phyloP scores from a whole-genome alignment of 768 basidiomycete genomes.

The Rickenella mellea region DNA sequence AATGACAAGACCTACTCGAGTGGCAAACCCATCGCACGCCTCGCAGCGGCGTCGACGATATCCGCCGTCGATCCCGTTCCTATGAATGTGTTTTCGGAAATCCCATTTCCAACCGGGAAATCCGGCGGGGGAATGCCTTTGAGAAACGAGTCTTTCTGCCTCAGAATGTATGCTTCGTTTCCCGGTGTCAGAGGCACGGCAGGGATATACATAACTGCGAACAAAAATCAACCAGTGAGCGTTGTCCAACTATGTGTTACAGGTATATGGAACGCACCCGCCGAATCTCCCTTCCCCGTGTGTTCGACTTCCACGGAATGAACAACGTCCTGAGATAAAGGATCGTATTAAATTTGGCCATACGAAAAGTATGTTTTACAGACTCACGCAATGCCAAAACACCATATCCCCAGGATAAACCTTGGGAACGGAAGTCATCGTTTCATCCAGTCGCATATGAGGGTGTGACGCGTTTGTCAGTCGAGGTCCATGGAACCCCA shows the following conservation, averaged over 20 bases:
- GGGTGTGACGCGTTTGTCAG: conserved; percentile 54
- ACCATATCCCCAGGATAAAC: conserved; percentile 72
- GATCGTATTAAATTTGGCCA: not conserved
- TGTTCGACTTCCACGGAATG: conserved; percentile 43
- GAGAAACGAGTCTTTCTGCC: conserved; percentile 56
- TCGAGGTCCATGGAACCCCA: conserved; percentile 32
- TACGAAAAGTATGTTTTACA: not conserved
- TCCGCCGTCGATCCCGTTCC: conserved; percentile 32
- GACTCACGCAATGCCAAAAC: conserved; percentile 60
- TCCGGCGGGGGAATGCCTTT: conserved; percentile 59
- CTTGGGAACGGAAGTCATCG: conserved; percentile 63
- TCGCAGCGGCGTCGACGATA: conserved; percentile 22
- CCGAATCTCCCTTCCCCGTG: conserved; percentile 43
- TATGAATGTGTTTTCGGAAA: conserved; percentile 27
- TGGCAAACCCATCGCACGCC: conserved; percentile 36
- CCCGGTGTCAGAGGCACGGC: conserved; percentile 56
- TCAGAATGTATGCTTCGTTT: conserved; percentile 50
- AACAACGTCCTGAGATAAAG: conserved; percentile 26
- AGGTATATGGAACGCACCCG: conserved; percentile 25
- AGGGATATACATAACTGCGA: conserved; percentile 68
- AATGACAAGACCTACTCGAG: not conserved
- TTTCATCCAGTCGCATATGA: conserved; percentile 50
- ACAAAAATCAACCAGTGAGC: conserved; percentile 2
- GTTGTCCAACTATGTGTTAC: not conserved
- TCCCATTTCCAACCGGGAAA: conserved; percentile 42